These are phyloP conservation scores for Zelopaecilomyces penicillatus DNA, from an alignment of 2,329 filamentous ascomycete species.

Conservation along the genomic window DNA sequence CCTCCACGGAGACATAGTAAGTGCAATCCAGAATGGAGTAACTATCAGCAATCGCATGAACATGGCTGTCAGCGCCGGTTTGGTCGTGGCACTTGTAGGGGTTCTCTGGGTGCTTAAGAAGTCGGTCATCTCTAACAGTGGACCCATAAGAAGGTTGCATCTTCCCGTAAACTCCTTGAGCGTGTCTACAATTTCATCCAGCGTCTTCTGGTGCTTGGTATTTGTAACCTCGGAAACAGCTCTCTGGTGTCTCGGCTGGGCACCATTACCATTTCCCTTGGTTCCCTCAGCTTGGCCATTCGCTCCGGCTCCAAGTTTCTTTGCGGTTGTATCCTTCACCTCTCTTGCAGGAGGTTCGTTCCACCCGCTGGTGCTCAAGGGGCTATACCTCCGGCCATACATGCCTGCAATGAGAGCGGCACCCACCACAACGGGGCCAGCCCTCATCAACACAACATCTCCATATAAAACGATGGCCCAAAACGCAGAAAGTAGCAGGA, in stretches of 20 bases:
- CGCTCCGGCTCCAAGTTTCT: slow-evolving; percentile 12
- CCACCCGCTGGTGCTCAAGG: slow-evolving; percentile 78
- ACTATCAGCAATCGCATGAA: slow-evolving; percentile 84
- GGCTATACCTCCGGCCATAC: slow-evolving; percentile 85
- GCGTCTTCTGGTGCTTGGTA: slow-evolving; percentile 78
- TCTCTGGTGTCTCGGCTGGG: slow-evolving; percentile 31
- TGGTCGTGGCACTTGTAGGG: slow-evolving; percentile 82
- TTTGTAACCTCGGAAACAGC: slow-evolving; percentile 50
- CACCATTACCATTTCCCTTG: slow-evolving; percentile 17
- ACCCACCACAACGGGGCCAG: slow-evolving; percentile 77
- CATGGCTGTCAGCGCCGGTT: slow-evolving; percentile 79
- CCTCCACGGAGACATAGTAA: slow-evolving; percentile 74
- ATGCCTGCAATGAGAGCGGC: slow-evolving; percentile 76
- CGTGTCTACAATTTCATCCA: slow-evolving; percentile 95
- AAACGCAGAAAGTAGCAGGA: slow-evolving; percentile 74
- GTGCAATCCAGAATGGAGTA: slow-evolving; percentile 76
- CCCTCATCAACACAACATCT: slow-evolving; percentile 69
- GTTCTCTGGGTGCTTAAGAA: slow-evolving; percentile 87
- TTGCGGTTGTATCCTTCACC: slow-evolving; percentile 19
- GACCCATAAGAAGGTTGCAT: slow-evolving; percentile 87
- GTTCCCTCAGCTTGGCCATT: slow-evolving; percentile 16
- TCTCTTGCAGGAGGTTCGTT: slow-evolving; percentile 39
- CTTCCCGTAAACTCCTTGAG: slow-evolving; percentile 82
- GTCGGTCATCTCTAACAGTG: slow-evolving; percentile 79
- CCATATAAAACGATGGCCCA: slow-evolving; percentile 85